Percentiles rank a stretch among this genome's conserved stretches.
phyloP scores from a whole-genome alignment of 1,284 basidiomycete genomes.

The Ustilago bromivora region DNA sequence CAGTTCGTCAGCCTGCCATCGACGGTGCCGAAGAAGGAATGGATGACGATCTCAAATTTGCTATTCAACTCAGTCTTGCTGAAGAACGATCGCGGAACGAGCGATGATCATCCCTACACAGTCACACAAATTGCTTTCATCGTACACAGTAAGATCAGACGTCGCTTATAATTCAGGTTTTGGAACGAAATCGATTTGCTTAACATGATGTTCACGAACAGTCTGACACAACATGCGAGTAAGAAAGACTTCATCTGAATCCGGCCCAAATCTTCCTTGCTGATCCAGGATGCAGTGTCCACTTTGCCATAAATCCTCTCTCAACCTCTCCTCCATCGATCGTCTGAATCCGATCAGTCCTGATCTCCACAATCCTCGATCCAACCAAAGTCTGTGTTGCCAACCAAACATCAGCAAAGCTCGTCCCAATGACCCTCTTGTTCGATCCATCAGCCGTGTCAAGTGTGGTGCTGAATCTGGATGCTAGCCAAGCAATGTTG shows the following conservation, averaged over 20 bases:
- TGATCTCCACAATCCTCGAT: background rate
- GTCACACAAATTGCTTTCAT: background rate
- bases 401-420: slow-evolving; percentile 22
- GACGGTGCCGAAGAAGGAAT: slow-evolving; percentile 9
- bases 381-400: slow-evolving; percentile 1
- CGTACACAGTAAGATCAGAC: background rate
- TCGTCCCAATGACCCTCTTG: slow-evolving; percentile 5
- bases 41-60: slow-evolving; percentile 60
- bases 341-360: background rate
- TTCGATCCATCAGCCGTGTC: background rate
- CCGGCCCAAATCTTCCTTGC: slow-evolving; percentile 21
- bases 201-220: background rate
- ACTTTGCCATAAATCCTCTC: background rate
- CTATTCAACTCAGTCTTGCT: slow-evolving; percentile 62
- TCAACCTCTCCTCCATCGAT: background rate
- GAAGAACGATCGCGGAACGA: slow-evolving; percentile 48
- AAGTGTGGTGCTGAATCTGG: slow-evolving; percentile 6
- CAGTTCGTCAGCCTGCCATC: background rate
- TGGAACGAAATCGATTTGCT: background rate
- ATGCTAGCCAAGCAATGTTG: slow-evolving; percentile 7
- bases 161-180: background rate
- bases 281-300: slow-evolving; percentile 17
- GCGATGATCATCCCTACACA: background rate
- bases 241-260: slow-evolving; percentile 5
- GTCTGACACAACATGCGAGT: background rate